These are phyloP conservation scores for Cryptococcus floricola DNA, from an alignment of 1,284 basidiomycete species.

Conservation along the genomic window DNA sequence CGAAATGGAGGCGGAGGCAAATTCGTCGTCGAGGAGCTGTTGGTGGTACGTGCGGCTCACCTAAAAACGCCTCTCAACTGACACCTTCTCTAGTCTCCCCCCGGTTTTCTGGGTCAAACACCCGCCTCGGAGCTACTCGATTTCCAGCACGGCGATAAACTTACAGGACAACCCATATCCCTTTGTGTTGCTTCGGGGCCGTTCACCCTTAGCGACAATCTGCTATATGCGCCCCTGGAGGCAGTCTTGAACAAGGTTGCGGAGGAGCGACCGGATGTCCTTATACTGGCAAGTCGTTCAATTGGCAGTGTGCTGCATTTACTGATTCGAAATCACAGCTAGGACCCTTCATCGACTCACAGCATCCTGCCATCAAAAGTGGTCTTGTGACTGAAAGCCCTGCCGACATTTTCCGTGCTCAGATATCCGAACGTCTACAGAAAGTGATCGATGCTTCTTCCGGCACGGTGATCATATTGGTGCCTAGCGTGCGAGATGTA, in stretches of 20 bases:
- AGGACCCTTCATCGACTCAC: constrained; percentile 81
- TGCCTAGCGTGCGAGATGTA: constrained; percentile 80
- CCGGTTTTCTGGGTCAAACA: constrained; percentile 43
- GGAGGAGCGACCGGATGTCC: constrained; percentile 64
- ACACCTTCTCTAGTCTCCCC: constrained; percentile 44
- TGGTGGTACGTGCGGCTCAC: constrained; percentile 57
- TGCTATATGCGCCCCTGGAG: constrained; percentile 68
- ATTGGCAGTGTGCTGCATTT: background rate
- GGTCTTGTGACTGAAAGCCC: constrained; percentile 69
- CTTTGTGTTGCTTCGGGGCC: constrained; percentile 74
- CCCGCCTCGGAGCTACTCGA: constrained; percentile 35
- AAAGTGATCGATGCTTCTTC: constrained; percentile 62
- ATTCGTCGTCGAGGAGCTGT: constrained; percentile 78
- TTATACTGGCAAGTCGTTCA: constrained; percentile 64
- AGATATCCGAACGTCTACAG: constrained; percentile 62
- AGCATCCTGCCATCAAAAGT: constrained; percentile 66
- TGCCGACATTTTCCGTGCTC: constrained; percentile 63
- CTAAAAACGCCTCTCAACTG: background rate
- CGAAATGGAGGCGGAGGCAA: constrained; percentile 83
- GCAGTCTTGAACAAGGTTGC: constrained; percentile 59
- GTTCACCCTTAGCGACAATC: constrained; percentile 70
- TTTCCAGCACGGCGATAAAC: constrained; percentile 41
- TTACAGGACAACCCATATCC: constrained; percentile 55
- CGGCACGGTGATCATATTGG: constrained; percentile 65
- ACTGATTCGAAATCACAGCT: constrained; percentile 54